Base-by-base conservation (phyloP, 768 basidiomycete species). In the Clathrus columnatus region DNA sequence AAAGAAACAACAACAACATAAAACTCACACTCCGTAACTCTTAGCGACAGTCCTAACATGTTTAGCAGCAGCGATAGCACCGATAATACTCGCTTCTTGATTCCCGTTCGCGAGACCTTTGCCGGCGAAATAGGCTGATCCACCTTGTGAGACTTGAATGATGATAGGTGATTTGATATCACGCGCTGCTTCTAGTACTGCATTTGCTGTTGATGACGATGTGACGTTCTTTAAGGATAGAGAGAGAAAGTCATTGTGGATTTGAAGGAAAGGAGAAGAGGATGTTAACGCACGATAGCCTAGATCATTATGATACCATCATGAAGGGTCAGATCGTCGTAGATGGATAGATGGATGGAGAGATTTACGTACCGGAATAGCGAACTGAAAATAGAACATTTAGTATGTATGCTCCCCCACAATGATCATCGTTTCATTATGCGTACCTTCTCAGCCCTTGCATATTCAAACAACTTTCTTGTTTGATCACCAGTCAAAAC, bases 151-250 rank as follows among this genome's bases (percentile, higher is more conserved):
- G 60, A 94, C 85, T 69, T 98, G 96, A 64, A 97, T 75, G 72
- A 99, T 98, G 73, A 99, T 93, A 57, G 95, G 95, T 27, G 95
- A 79, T 71, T 98, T 97, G 79, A 89, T 82, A 70, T 97, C 96
- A 61, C 92, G 84, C 50, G 95, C 95, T 56, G 92, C 95, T 73
- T 99, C 95, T 60, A 99, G 84, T 57, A 84, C 87, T 54, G 94
- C 91, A 69, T 97, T 95, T 51, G 85, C 93, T 36, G 84, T 85
- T 27, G 95, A 99, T 10, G 95, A 94, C 17, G 95, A 98, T 45
- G 96, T 98, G 46, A 91, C 86, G 67, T 99, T 99, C 93, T 96
- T 63, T 23, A 45, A 24, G 36, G 46, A 45, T 17, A 20, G 11
- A 20, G 43, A 43, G n/a, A n/a, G n/a, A n/a, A n/a, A n/a, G n/a